Base-by-base conservation (phyloP, 768 basidiomycete genomes). In the Rhodocollybia butyracea region DNA sequence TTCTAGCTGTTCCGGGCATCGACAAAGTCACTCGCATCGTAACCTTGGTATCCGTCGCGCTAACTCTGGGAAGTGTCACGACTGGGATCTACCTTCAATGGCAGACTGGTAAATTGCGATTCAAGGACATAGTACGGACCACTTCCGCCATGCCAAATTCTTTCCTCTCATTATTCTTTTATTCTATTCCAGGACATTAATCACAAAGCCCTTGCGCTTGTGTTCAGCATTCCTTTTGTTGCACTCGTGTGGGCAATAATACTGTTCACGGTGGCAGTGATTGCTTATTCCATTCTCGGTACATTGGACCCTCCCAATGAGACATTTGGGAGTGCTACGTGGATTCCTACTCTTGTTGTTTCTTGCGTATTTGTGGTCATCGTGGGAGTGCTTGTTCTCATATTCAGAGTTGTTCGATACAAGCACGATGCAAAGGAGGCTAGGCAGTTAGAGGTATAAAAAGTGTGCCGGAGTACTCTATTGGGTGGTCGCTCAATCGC, bases 41-140 rank as follows among this genome's bases (percentile, higher is more conserved):
- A 15, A 34, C 55, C 4, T 31, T 56, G 22, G 50, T 56, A 21
- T 52, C 55, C 10, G 47, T 56, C 27, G 55, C 32, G 12, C 29
- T 56, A 10, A 56, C 55, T n/a, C 31, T 56, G 19, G 55, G 55
- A 15, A 56, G 55, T 43, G 36, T 56, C 13, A 51, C 47, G 51
- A 56, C 48, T 21, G 55, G 55, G 22, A 32, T 56, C 12, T 56
- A 56, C 32, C 19, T 51, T 15, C 48, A 46, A 29, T 56, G 55
- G 55, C 36, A 42, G 29, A 41, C 36, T 5, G n/a, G 34, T 10
- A 51, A 51, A 24, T 17, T 46, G 8, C 51, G 21, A 10, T 41
- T 51, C 22, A 43, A 50, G 36, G 21, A 50, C 47, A 7, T 22
- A 7, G 55, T 51, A 32, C 5, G 55, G 13, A 24, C 22, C 36